phyloP scores from a whole-genome alignment of 352 stramenopile species.

The Achlya hypogyna region DNA sequence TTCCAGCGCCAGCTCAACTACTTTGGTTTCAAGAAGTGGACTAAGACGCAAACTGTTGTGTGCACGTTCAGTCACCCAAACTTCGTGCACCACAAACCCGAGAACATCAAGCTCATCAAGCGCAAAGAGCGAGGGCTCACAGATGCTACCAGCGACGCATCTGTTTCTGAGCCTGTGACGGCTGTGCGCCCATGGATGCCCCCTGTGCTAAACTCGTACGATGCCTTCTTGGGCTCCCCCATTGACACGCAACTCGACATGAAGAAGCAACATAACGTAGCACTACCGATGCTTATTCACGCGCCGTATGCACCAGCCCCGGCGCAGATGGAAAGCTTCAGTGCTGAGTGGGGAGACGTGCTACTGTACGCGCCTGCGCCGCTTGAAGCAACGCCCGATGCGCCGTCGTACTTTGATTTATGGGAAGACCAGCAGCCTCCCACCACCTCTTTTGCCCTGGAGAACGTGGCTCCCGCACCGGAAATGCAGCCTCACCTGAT shows the following conservation, averaged over 20 bases:
- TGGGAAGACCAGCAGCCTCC: slow-evolving; percentile 9
- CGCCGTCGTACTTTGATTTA: slow-evolving; percentile 16
- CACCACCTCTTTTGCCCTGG: background rate
- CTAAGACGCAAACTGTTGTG: slow-evolving; percentile 65
- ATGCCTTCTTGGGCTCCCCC: too few relatives aligned
- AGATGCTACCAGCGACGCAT: too few relatives aligned
- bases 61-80: slow-evolving; percentile 68
- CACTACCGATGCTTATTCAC: too few relatives aligned
- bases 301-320: background rate
- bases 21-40: slow-evolving; percentile 79
- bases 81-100: slow-evolving; percentile 47
- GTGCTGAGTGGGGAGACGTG: slow-evolving; percentile 15
- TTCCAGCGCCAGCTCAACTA: slow-evolving; percentile 75
- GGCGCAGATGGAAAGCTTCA: background rate
- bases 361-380: background rate
- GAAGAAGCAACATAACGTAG: too few relatives aligned
- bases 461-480: background rate
- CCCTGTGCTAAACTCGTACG: too few relatives aligned
- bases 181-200: too few relatives aligned
- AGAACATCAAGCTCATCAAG: slow-evolving; percentile 68
- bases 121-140: slow-evolving; percentile 43
- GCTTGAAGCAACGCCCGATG: background rate
- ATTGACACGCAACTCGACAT: too few relatives aligned
- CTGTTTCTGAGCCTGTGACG: too few relatives aligned
- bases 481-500: background rate